These are phyloP conservation scores for Ottelia alismoides DNA, from an alignment of 106 monocot genomes.

Conservation along the genomic window DNA sequence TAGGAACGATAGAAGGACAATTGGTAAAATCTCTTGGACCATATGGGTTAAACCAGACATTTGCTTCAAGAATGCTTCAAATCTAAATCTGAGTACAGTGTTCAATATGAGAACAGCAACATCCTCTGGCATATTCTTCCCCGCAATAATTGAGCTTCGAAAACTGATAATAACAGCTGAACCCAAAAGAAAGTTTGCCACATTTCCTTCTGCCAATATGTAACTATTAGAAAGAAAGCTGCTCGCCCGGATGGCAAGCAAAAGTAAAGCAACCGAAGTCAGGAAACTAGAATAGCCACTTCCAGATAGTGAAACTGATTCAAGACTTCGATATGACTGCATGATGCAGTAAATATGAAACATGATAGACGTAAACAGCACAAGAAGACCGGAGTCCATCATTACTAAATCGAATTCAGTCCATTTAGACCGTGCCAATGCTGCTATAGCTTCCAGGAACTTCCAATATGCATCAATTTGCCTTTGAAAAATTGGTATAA, in stretches of 20 bases:
- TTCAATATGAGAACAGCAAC: slow-evolving; percentile 49
- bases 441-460: slow-evolving; percentile 77
- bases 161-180: slow-evolving; percentile 45
- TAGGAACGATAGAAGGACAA: slow-evolving; percentile 25
- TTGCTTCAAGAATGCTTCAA: slow-evolving; percentile 62
- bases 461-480: slow-evolving; percentile 66
- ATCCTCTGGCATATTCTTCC: slow-evolving; percentile 40
- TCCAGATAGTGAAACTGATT: slow-evolving; percentile 1
- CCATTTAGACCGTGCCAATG: slow-evolving; percentile 91
- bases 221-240: slow-evolving; percentile 98
- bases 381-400: slow-evolving; percentile 58
- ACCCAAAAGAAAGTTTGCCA: slow-evolving; percentile 80
- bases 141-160: slow-evolving; percentile 23
- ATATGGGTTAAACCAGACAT: slow-evolving; percentile 24
- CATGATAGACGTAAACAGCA: slow-evolving; percentile 50
- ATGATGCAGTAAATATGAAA: slow-evolving; percentile 34
- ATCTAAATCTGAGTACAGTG: slow-evolving; percentile 47
- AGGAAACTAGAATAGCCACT: slow-evolving; percentile 9
- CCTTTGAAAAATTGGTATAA: slow-evolving; percentile 18
- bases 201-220: slow-evolving; percentile 94
- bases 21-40: slow-evolving; percentile 39
- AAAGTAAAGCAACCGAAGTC: slow-evolving; percentile 16
- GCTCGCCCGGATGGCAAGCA: slow-evolving; percentile 53
- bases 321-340: slow-evolving; percentile 13
- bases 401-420: slow-evolving; percentile 81